Evolutionary conservation across 2,329 filamentous ascomycete genomes (phyloP).

Genomic region (Pyrenophora teres): DNA sequence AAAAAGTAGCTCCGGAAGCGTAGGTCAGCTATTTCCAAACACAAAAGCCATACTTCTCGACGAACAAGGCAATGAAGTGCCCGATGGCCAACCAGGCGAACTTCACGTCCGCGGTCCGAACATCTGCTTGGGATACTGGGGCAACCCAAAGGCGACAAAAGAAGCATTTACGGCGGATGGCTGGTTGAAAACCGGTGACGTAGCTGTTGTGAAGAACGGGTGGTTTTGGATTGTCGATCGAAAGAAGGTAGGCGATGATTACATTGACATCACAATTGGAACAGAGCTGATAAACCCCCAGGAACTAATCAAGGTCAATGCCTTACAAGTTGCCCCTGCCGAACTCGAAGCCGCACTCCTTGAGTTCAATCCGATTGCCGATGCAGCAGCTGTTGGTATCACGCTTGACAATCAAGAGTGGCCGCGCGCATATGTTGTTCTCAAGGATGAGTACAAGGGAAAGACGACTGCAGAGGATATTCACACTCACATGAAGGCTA

Average conservation of each 20-base stretch:
- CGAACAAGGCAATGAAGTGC: slow-evolving; percentile 50
- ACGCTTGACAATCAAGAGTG: slow-evolving; percentile 57
- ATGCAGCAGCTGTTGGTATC: slow-evolving; percentile 62
- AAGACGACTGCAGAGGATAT: slow-evolving; percentile 37
- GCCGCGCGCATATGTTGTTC: slow-evolving; percentile 59
- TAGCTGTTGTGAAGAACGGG: slow-evolving; percentile 40
- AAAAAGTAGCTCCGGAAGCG: slow-evolving; percentile 41
- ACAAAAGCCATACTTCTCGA: slow-evolving; percentile 50
- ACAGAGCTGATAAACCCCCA: slow-evolving; percentile 8
- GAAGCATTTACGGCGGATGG: slow-evolving; percentile 46
- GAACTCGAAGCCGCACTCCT: slow-evolving; percentile 57
- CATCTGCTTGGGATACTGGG: slow-evolving; percentile 50
- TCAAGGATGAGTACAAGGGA: slow-evolving; percentile 54
- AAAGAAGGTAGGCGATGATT: slow-evolving; percentile 33
- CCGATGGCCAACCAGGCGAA: slow-evolving; percentile 46
- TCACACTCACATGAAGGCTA: slow-evolving; percentile 48
- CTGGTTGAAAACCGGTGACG: slow-evolving; percentile 47
- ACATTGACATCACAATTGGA: not conserved
- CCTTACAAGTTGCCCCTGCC: slow-evolving; percentile 44
- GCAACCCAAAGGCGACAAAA: slow-evolving; percentile 47
- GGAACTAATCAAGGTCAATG: slow-evolving; percentile 52
- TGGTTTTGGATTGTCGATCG: slow-evolving; percentile 47
- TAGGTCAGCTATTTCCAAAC: slow-evolving; percentile 49
- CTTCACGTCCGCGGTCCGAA: slow-evolving; percentile 49
- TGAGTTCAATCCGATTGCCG: slow-evolving; percentile 58